Evolutionary conservation across 129 eudicot species (phyloP), one percentile per base, ranked within the genome.

Genomic region (Logfia minima): DNA sequence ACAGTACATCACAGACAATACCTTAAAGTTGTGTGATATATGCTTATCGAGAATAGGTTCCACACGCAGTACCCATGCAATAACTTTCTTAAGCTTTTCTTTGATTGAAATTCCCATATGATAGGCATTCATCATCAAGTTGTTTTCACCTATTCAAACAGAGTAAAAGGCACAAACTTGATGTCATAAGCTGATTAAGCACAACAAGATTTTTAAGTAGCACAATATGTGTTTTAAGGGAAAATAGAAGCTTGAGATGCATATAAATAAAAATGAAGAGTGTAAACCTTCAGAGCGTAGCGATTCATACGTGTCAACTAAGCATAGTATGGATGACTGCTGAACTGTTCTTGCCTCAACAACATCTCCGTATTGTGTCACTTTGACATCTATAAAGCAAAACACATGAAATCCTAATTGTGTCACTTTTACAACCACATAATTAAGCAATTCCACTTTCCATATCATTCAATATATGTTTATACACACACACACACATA

Each of bases 311-410:
- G 80, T 58, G 58, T 85, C 87, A 63, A 90, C 77, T 68, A 92
- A 71, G 75, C 87, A 82, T 48, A 79, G 85, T 45, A 90, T 66
- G 43, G 96, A 82, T 66, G 98, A 92, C 78, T 84, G 85, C 18
- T 81, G 85, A 48, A 92, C 77, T 17, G 92, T 87, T 81, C 86
- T 90, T 11, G 92, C 98, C 85, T 90, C 98, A 68, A 90, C 80
- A 8, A 81, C 53, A 69, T 85, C 92, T 69, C 93, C 89, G 67
- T 76, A 87, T 81, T 71, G 77, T 52, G 88, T 78, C 79, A 92
- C 72, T 79, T 82, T 90, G 78, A 92, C 87, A 88, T 92, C 98
- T 92, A 65, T 24, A 79, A 66, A 63, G 63, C 78, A 82, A 17
- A 85, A 60, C 8, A 53, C 29, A 70, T 19, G 64, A 52, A 56